phyloP scores from a whole-genome alignment of 2,329 filamentous ascomycete genomes.

The Phoma sp. region DNA sequence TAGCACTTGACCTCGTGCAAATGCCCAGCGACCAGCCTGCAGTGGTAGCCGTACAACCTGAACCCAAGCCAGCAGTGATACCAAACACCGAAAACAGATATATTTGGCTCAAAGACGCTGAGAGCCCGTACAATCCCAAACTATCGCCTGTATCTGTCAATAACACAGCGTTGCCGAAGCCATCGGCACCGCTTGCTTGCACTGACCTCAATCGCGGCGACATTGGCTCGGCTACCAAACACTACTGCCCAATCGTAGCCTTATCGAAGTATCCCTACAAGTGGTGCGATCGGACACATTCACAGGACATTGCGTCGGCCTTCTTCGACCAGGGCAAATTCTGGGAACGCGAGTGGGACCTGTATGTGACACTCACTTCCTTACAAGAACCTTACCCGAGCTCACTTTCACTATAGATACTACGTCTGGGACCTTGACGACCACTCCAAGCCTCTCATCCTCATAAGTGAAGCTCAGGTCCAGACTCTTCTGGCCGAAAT shows the following conservation, averaged over 20 bases:
- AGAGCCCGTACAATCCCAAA: constrained; percentile 32
- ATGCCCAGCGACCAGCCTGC: constrained; percentile 18
- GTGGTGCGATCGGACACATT: constrained; percentile 59
- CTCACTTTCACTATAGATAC: constrained; percentile 58
- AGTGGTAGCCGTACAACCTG: neutral
- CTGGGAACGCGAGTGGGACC: constrained; percentile 70
- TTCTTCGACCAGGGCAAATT: constrained; percentile 66
- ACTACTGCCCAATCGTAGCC: constrained; percentile 52
- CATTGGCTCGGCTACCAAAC: constrained; percentile 40
- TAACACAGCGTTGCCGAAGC: neutral
- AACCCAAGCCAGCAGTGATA: neutral
- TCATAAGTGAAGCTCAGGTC: constrained; percentile 73
- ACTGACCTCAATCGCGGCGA: constrained; percentile 37
- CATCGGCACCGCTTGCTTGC: constrained; percentile 16
- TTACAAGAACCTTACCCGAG: constrained; percentile 14
- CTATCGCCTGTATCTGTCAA: constrained; percentile 11
- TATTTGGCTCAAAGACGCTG: constrained; percentile 28
- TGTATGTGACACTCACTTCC: constrained; percentile 63
- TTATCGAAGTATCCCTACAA: constrained; percentile 64
- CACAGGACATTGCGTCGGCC: constrained; percentile 57
- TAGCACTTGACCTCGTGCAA: constrained; percentile 20
- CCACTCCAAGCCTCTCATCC: constrained; percentile 61
- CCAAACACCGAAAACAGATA: constrained; percentile 28
- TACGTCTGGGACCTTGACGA: constrained; percentile 62
- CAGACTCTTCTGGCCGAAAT: constrained; percentile 67